phyloP scores from a whole-genome alignment of 1,139 yeast species.

The Pichia sp. region DNA sequence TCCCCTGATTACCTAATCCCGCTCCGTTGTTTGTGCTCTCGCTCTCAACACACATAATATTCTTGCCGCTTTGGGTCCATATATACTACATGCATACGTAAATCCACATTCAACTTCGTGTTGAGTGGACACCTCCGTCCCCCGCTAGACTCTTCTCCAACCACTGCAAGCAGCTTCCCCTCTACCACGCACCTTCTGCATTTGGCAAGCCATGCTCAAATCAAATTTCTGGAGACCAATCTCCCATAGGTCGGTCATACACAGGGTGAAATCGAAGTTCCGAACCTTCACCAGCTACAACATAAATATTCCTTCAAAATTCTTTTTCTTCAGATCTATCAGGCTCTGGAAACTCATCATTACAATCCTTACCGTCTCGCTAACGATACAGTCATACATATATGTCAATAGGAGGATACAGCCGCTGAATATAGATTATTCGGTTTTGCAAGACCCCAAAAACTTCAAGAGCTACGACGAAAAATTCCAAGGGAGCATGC shows the following conservation, averaged over 20 bases:
- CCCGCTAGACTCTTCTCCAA: background rate
- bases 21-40: background rate
- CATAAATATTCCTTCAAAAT: background rate
- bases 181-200: background rate
- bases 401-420: background rate
- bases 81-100: background rate
- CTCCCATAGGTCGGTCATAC: background rate
- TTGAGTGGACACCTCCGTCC: background rate
- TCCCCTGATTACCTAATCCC: background rate
- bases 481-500: slow-evolving; percentile 16
- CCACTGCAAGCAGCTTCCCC: background rate
- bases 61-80: background rate
- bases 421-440: slow-evolving; percentile 8
- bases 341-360: slow-evolving; percentile 5
- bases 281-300: slow-evolving; percentile 1
- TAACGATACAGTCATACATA: background rate
- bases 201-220: background rate
- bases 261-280: slow-evolving; percentile 6
- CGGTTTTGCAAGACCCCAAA: slow-evolving; percentile 1
- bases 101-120: background rate
- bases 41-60: background rate
- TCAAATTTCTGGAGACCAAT: background rate
- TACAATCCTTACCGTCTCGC: background rate
- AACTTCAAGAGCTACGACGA: slow-evolving; percentile 16
- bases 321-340: background rate